Percentiles rank a stretch among this genome's conserved stretches.
Conservation (phyloP, 805 yeast species). For the Myxozyma monticola region DNA sequence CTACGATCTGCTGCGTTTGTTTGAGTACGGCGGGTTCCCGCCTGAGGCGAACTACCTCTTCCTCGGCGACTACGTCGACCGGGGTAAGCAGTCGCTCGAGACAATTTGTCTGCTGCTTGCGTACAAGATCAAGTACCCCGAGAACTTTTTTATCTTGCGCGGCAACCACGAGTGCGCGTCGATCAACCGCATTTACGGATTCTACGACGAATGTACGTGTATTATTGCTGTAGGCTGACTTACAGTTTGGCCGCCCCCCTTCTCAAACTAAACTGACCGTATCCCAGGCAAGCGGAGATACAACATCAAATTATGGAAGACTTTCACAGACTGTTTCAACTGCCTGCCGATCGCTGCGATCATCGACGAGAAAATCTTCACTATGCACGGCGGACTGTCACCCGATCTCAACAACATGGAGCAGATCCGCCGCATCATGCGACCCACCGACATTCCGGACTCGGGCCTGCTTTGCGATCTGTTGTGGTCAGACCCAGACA, state of each 20-base stretch:
- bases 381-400: constrained; percentile 98
- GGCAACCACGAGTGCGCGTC: constrained; percentile 99
- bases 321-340: constrained; percentile 97
- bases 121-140: constrained; percentile 97
- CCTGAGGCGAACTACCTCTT: constrained; percentile 97
- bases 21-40: constrained; percentile 98
- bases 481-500: constrained; percentile 98
- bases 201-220: constrained; percentile 82
- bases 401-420: constrained; percentile 98
- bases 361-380: constrained; percentile 94
- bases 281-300: constrained; percentile 72
- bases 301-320: constrained; percentile 97
- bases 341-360: constrained; percentile 98
- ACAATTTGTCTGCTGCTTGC: constrained; percentile 92
- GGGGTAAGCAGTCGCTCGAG: constrained; percentile 97
- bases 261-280: not conserved
- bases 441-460: constrained; percentile 99
- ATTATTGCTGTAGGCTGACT: too few species aligned
- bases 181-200: constrained; percentile 95
- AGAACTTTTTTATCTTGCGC: constrained; percentile 92
- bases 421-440: constrained; percentile 97
- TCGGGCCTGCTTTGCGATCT: constrained; percentile 94
- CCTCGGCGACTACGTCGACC: constrained; percentile 96
- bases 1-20: constrained; percentile 89
- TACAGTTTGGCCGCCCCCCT: not conserved